Base-by-base conservation (phyloP, 495 filamentous ascomycete genomes). In the Pyronema domesticum region DNA sequence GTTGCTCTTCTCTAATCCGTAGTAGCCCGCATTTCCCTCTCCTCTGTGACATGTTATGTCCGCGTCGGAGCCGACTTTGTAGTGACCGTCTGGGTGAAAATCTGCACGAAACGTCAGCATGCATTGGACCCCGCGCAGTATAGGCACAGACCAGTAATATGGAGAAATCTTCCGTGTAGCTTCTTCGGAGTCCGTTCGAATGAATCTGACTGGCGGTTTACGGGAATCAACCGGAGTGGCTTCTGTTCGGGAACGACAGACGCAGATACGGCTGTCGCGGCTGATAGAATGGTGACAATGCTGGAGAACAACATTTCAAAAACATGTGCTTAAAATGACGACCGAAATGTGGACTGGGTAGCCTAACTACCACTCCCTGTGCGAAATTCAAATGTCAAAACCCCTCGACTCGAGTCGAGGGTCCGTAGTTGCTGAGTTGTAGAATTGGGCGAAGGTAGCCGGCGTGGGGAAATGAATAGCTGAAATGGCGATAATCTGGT, bases 51-150 rank as follows among this genome's bases (percentile, higher is more conserved):
- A 98, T 42, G 80, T 81, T 48, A 73, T 70, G 34, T 76, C 71
- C 49, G 81, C 80, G 11, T 82, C 83, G 9, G 85, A 75, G 68
- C 86, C 81, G 15, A 74, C 63, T 63, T 83, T 78, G 72, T 95
- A 98, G 69, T 82, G 82, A 13, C 73, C 74, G 66, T 98, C 91
- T 52, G 87, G 86, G 64, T 96, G 91, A 55, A 95, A 69, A 69
- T 98, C 91, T 95, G 30, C 18, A 43, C 3, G 37, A 19, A 58
- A 7, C 30, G 51, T 43, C 36, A 50, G 4, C 34, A 45, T 44
- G 23, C 35, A 39, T 34, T 46, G 19, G 54, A 53, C 8, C 55
- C 42, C 52, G 37, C 39, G 15, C 42, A 35, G n/a, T 37, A 11
- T 19, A 14, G 37, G 3, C 14, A 45, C 8, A 51, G 8, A 94